Evolutionary conservation across 208 protist species (phyloP).

Genomic region (Porcisia deanei): DNA sequence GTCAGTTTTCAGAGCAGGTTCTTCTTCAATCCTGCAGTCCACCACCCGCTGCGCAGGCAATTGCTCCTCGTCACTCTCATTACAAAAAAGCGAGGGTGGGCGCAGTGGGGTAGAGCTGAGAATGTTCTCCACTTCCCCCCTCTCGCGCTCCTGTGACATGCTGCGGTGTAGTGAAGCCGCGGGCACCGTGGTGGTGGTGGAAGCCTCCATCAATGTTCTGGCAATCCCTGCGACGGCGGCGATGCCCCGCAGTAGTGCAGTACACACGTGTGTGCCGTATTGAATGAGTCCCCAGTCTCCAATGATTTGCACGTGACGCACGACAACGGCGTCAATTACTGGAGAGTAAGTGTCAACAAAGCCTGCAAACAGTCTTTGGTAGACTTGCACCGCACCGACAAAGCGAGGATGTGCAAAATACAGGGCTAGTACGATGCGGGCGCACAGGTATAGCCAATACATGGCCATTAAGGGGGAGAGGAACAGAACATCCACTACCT

Average conservation of each 20-base stretch:
- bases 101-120: slow-evolving; percentile 2
- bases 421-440: slow-evolving; percentile 57
- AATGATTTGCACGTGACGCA: slow-evolving; percentile 57
- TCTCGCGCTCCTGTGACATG: slow-evolving; percentile 42
- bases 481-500: slow-evolving; percentile 54
- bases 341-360: slow-evolving; percentile 57
- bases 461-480: slow-evolving; percentile 66
- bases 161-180: slow-evolving; percentile 32
- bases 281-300: slow-evolving; percentile 48
- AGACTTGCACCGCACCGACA: slow-evolving; percentile 51
- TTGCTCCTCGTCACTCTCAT: slow-evolving; percentile 4
- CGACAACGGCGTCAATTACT: slow-evolving; percentile 46
- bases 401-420: slow-evolving; percentile 71
- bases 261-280: slow-evolving; percentile 35
- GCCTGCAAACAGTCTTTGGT: slow-evolving; percentile 48
- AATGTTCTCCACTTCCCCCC: neutral
- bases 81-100: slow-evolving; percentile 26
- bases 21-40: neutral
- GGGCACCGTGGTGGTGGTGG: slow-evolving; percentile 32
- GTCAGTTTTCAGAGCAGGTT: neutral
- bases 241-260: slow-evolving; percentile 30
- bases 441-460: slow-evolving; percentile 47
- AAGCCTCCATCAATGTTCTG: slow-evolving; percentile 39
- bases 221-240: slow-evolving; percentile 38
- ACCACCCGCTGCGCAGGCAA: neutral